Evolutionary conservation across 352 stramenopile genomes (phyloP).

Genomic region (Phytophthora chlamydospora): DNA sequence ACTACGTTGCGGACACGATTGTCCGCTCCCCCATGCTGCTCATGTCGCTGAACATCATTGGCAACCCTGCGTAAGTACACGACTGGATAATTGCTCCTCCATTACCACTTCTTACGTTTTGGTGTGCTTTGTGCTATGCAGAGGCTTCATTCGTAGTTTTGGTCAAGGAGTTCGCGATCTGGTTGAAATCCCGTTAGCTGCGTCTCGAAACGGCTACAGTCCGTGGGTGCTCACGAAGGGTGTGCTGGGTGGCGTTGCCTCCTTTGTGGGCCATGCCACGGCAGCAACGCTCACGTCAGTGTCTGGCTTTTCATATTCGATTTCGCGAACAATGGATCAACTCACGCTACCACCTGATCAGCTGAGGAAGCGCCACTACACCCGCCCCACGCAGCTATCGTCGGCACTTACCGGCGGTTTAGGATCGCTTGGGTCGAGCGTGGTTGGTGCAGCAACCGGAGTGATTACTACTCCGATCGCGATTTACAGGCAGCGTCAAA

Average conservation of each 20-base stretch:
- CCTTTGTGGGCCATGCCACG: conserved; percentile 75
- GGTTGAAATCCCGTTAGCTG: conserved; percentile 76
- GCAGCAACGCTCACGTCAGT: conserved; percentile 73
- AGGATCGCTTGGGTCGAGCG: conserved; percentile 71
- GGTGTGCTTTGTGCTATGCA: conserved; percentile 26
- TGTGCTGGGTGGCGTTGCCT: conserved; percentile 67
- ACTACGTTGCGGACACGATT: conserved; percentile 84
- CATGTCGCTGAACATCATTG: conserved; percentile 88
- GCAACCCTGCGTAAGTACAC: conserved; percentile 81
- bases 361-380: conserved; percentile 66
- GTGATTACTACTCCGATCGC: conserved; percentile 81
- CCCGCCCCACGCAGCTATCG: conserved; percentile 64
- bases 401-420: conserved; percentile 70
- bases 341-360: conserved; percentile 70
- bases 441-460: conserved; percentile 76
- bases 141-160: conserved; percentile 79
- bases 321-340: conserved; percentile 84
- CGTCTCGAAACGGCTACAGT: conserved; percentile 75
- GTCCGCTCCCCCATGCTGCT: conserved; percentile 79
- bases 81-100: conserved; percentile 1
- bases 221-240: conserved; percentile 80
- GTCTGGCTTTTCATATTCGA: conserved; percentile 83
- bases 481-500: conserved; percentile 70
- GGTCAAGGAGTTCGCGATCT: conserved; percentile 73
- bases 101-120: neutral